Conservation (phyloP, 129 eudicot genomes). For the Escallonia rubra region DNA sequence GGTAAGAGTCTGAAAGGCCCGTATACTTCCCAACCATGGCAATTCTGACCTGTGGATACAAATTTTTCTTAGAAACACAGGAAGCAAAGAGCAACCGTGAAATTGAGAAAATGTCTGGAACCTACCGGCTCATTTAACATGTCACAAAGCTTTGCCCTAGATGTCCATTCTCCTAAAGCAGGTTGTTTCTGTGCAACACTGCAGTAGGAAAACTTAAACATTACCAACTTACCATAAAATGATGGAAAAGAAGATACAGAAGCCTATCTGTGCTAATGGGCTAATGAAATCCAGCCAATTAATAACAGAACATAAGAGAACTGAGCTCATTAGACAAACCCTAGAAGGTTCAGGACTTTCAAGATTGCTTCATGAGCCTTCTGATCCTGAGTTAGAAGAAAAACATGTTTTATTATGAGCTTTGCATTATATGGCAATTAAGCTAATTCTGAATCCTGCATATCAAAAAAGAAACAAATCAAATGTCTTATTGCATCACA, state of each 20-base stretch:
- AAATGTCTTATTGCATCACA: background rate
- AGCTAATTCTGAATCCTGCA: no score
- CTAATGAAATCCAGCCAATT: background rate
- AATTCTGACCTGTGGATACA: slow-evolving; percentile 61
- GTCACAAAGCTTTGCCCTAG: slow-evolving; percentile 78
- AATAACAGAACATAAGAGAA: background rate
- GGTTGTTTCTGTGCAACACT: slow-evolving; percentile 70
- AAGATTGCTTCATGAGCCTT: slow-evolving; percentile 94
- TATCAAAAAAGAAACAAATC: no score
- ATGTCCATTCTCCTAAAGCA: slow-evolving; percentile 74
- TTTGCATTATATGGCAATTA: no score
- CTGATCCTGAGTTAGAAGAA: slow-evolving; percentile 52
- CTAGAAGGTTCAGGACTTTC: slow-evolving; percentile 64
- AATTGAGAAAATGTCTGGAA: slow-evolving; percentile 11
- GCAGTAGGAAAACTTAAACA: slow-evolving; percentile 2
- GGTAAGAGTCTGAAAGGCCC: slow-evolving; percentile 85
- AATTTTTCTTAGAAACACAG: background rate
- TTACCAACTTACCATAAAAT: background rate
- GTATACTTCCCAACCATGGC: slow-evolving; percentile 99
- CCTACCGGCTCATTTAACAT: slow-evolving; percentile 66
- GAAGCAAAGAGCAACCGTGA: background rate
- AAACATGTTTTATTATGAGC: background rate
- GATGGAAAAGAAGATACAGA: no score
- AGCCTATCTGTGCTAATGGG: no score
- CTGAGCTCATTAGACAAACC: slow-evolving; percentile 39